Evolutionary conservation across 257 asterid species (phyloP).

Genomic region (Cruciata laevipes): DNA sequence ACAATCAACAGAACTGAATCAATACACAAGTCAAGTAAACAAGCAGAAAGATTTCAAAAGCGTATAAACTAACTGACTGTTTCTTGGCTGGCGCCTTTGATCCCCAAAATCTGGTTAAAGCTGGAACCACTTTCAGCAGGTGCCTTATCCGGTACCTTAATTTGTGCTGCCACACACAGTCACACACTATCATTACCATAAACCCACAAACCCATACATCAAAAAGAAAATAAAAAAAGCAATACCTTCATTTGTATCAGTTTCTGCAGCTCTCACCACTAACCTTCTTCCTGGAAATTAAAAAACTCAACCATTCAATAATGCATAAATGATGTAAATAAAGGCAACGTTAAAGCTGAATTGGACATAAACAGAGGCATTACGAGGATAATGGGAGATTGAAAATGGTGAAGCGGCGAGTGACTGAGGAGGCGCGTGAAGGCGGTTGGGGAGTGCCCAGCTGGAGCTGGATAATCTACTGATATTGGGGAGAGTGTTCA

Average conservation of each 20-base stretch:
- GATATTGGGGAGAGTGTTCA: constrained; percentile 31
- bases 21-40: not conserved
- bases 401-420: constrained; percentile 35
- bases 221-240: not conserved
- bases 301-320: not conserved
- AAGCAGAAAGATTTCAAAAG: not conserved
- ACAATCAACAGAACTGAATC: not conserved
- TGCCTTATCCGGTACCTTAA: constrained; percentile 38
- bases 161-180: constrained; percentile 26
- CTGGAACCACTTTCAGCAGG: constrained; percentile 36
- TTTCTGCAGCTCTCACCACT: constrained; percentile 76
- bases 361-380: not conserved
- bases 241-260: constrained; percentile 68
- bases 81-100: constrained; percentile 50
- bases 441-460: constrained; percentile 17
- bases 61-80: constrained; percentile 23
- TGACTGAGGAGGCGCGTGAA: constrained; percentile 28
- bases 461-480: constrained; percentile 29
- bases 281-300: constrained; percentile 42
- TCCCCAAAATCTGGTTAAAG: constrained; percentile 49
- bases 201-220: not conserved
- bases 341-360: not conserved
- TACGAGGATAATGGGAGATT: constrained; percentile 34
- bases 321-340: not conserved
- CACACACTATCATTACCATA: not conserved